A percentile compares a stretch with the other conserved stretches of the same genome.
phyloP scores from a whole-genome alignment of 495 filamentous ascomycete genomes.

The Podospora pseudopauciseta region DNA sequence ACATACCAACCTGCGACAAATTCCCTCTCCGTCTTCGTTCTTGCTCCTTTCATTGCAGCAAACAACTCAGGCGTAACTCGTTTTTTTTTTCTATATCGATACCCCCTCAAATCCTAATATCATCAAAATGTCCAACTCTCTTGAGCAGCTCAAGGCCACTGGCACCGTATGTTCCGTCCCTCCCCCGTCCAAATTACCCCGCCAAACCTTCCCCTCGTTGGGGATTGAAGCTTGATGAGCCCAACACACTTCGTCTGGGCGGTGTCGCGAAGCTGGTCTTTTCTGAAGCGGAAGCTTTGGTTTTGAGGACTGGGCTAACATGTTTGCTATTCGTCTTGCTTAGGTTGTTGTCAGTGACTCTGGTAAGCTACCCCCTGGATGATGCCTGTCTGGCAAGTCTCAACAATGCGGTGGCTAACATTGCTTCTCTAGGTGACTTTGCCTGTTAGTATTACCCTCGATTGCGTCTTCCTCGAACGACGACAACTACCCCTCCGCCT shows the following conservation, averaged over 20 bases:
- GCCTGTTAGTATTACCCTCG: conserved; percentile 56
- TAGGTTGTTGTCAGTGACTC: conserved; percentile 95
- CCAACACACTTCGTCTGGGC: neutral
- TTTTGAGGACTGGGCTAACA: neutral
- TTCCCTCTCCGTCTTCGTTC: neutral
- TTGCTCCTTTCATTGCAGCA: conserved; percentile 3
- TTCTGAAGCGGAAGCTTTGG: neutral
- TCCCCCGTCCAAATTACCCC: conserved; percentile 33
- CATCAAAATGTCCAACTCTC: conserved; percentile 71
- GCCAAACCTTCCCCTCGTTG: conserved; percentile 29
- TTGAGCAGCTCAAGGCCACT: conserved; percentile 93
- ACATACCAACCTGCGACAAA: neutral
- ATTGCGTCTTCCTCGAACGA: neutral
- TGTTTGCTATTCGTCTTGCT: neutral
- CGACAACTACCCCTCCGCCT: neutral
- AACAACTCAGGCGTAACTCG: neutral
- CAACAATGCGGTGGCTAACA: conserved; percentile 10
- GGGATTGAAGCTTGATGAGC: conserved; percentile 15
- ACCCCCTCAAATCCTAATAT: conserved; percentile 7
- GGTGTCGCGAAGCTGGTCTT: neutral
- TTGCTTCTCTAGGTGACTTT: conserved; percentile 62
- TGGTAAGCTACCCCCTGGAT: conserved; percentile 56
- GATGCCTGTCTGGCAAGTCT: neutral
- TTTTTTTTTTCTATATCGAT: neutral
- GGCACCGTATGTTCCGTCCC: conserved; percentile 72